Percentiles rank a stretch among this genome's conserved stretches.
These are phyloP conservation scores for Clonostachys byssicola DNA, from an alignment of 2,329 filamentous ascomycete species.

Conservation along the genomic window DNA sequence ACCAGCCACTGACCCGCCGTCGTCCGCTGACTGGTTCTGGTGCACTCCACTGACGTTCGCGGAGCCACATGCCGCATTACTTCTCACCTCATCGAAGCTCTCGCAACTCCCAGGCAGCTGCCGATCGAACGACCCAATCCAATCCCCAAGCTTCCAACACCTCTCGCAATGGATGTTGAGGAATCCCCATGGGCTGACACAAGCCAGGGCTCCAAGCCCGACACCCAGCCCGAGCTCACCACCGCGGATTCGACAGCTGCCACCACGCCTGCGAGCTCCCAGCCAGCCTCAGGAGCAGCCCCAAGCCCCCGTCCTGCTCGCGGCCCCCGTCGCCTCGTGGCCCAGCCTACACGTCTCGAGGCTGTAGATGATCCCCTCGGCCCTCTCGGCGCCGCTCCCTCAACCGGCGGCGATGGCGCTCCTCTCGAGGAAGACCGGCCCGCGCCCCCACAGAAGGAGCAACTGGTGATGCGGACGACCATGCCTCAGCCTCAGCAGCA, in stretches of 20 bases:
- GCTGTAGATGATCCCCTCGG: slow-evolving; percentile 75
- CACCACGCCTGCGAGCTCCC: slow-evolving; percentile 1
- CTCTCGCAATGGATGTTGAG: slow-evolving; percentile 40
- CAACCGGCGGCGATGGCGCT: slow-evolving; percentile 35
- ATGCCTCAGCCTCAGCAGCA: slow-evolving; percentile 37
- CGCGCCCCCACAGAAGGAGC: slow-evolving; percentile 65
- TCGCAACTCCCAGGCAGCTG: not conserved
- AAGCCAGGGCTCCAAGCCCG: slow-evolving; percentile 10
- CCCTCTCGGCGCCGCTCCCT: slow-evolving; percentile 60
- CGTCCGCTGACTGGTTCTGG: too few relatives aligned
- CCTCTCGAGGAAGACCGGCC: slow-evolving; percentile 47
- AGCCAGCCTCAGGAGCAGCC: slow-evolving; percentile 18
- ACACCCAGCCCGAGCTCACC: slow-evolving; percentile 14
- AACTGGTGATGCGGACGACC: slow-evolving; percentile 55
- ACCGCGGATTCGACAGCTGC: not conserved
- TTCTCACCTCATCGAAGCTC: not conserved
- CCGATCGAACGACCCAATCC: slow-evolving; percentile 2
- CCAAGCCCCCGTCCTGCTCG: slow-evolving; percentile 35
- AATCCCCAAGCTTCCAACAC: not conserved
- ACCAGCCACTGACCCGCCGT: too few relatives aligned
- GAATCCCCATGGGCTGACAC: slow-evolving; percentile 52
- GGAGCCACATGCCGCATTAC: too few relatives aligned
- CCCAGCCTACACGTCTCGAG: slow-evolving; percentile 74
- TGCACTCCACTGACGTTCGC: too few relatives aligned
- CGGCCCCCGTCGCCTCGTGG: slow-evolving; percentile 60